Base-by-base conservation (phyloP, 257 asterid species). In the Nicotiana undulata region DNA sequence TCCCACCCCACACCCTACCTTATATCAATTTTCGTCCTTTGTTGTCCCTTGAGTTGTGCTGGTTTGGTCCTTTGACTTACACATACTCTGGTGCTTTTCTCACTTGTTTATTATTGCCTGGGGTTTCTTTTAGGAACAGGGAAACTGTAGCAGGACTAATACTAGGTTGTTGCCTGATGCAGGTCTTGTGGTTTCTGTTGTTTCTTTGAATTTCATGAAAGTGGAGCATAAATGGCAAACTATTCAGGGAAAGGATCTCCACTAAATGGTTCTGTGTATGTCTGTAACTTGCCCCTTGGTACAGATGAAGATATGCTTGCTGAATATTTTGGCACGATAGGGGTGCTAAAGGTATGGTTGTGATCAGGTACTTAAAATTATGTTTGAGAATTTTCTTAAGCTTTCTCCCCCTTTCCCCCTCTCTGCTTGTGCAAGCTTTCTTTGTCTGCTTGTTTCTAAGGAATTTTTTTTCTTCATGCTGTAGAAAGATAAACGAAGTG, bases 401-500 rank as follows among this genome's bases (percentile, higher is more conserved):
- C 31, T 16, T n/a, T 9, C 12, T 5, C 74, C 76, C 34, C 17
- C 18, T 5, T 13, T 53, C 44, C 58, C 34, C 49, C 17, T 44
- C 37, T 22, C 66, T 55, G 20, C 53, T 59, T 63, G 63, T 9
- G 59, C 78, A 63, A 76, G 63, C 26, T 79, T 75, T 55, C 46
- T 61, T 63, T 81, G 75, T 81, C 80, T 55, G 66, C 24, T 65
- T 61, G 40, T 13, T 63, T 59, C 76, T 63, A 74, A 52, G 24
- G 28, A 26, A 74, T 86, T 76, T 75, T 72, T 82, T 66, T 85
- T 4, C 49, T 75, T 86, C 60, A 63, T 56, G 84, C 22, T 49
- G 63, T 82, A 94, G 98, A 96, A 96, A 88, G 99, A 96, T 83
- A 96, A 96, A 87, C 89, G 98, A 59, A 96, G 89, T n/a, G 98